phyloP scores from a whole-genome alignment of 2,329 filamentous ascomycete genomes.

The Fusarium pseudoanthophilum region DNA sequence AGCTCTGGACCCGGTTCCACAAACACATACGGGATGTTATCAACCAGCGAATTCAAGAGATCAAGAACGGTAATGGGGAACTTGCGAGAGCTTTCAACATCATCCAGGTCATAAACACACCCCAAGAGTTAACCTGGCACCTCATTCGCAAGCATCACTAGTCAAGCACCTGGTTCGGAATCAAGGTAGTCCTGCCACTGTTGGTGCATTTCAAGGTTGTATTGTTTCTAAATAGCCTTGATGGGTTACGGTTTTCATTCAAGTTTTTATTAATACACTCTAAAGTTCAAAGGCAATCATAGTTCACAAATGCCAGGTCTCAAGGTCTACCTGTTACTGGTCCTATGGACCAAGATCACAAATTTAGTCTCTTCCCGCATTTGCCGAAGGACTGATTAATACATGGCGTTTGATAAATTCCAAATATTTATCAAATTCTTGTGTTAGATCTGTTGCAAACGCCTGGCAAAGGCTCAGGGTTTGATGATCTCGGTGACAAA shows the following conservation, averaged over 20 bases:
- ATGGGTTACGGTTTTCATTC: no score
- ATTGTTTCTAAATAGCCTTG: background rate
- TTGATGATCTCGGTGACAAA: background rate
- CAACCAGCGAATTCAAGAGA: constrained; percentile 1
- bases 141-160: constrained; percentile 1
- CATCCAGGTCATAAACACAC: background rate
- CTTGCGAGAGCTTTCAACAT: background rate
- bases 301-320: background rate
- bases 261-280: background rate
- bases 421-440: background rate
- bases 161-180: background rate
- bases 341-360: background rate
- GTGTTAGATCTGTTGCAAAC: background rate
- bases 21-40: constrained; percentile 3
- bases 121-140: background rate
- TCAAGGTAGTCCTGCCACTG: background rate
- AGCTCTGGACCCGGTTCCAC: background rate
- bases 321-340: background rate
- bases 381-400: background rate
- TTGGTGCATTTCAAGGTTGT: background rate
- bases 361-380: background rate
- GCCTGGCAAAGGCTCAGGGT: background rate
- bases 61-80: background rate
- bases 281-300: background rate
- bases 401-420: background rate